Evolutionary conservation across 257 asterid species (phyloP), one percentile per base, ranked within the genome.

Genomic region (Ligustrum vulgare): DNA sequence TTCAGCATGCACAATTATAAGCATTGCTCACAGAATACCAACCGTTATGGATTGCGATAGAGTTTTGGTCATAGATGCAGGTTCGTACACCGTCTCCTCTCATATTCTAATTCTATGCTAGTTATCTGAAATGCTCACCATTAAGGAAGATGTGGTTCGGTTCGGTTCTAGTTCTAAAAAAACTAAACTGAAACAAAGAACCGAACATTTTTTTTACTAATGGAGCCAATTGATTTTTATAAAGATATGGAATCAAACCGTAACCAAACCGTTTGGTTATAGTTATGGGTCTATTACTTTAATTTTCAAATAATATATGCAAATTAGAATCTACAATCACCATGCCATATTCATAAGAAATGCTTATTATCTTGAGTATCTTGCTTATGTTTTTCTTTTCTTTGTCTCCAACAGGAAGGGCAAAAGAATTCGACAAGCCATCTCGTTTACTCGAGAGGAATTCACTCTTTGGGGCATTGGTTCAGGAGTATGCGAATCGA

Each of bases 11-110:
- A 93, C 99, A 15, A 93, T 95, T 65, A 89, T 95, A 82, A 95
- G 98, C 89, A 95, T 95, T 68, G 99, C 99, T 12, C 99, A 95
- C 80, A 85, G 99, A 72, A 95, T 95, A 51, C 98, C 99, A 3
- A 95, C 98, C 0, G 99, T 95, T 15, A 95, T 95, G 99, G 99
- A 95, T 75, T 95, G 99, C 18, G 90, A 95, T 68, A 77, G 96
- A 45, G 99, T 95, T 73, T 81, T 95, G 60, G 98, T 95, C 65
- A 67, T 95, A 1, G 97, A 95, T 87, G 97, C 96, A 80, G 98
- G 97, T 87, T 1, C 16, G 84, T 64, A 23, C 49, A 18, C 49
- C n/a, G 33, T 43, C 66, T 54, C 31, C 18, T 58, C 15, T 69
- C 32, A 12, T 34, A 15, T 60, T 31, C 33, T 47, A 34, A 43